A percentile compares a stretch with the other conserved stretches of the same genome.
Conservation (phyloP, 1,284 basidiomycete genomes). For the Trametes hirsuta region DNA sequence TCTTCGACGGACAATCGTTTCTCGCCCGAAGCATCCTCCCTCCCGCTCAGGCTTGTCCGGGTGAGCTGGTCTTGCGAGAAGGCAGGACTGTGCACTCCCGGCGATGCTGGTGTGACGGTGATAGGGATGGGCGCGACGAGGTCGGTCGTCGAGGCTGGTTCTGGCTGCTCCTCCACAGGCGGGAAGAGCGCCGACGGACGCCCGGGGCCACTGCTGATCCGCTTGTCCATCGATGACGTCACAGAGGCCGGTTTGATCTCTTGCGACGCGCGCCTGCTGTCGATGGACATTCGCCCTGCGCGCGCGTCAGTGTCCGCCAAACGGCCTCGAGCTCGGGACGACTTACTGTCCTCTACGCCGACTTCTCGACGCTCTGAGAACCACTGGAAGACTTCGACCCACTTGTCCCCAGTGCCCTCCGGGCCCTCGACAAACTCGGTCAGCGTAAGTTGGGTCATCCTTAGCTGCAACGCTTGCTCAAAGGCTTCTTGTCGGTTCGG, state of each 20-base stretch:
- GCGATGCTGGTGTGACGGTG: constrained; percentile 51
- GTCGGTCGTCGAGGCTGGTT: constrained; percentile 7
- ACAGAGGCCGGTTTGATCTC: constrained; percentile 29
- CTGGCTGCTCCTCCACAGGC: constrained; percentile 16
- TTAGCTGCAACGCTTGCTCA: constrained; percentile 81
- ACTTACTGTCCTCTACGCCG: constrained; percentile 42
- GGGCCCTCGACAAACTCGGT: constrained; percentile 87
- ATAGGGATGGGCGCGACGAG: constrained; percentile 36
- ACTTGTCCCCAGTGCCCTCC: constrained; percentile 81
- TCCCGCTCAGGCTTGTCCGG: constrained; percentile 9
- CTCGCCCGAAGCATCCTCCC: constrained; percentile 23
- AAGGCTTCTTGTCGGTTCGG: constrained; percentile 67
- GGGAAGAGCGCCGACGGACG: constrained; percentile 18
- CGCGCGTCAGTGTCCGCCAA: neutral
- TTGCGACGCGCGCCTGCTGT: constrained; percentile 32
- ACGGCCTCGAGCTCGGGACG: neutral
- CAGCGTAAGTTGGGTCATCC: constrained; percentile 86
- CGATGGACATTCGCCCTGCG: constrained; percentile 35
- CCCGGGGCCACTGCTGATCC: neutral
- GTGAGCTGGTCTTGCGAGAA: constrained; percentile 19
- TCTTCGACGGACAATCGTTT: constrained; percentile 31
- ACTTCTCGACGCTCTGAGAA: constrained; percentile 64
- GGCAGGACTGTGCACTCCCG: constrained; percentile 29
- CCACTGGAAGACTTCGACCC: constrained; percentile 89
- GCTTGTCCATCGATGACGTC: constrained; percentile 27